These are phyloP conservation scores for Quercus lobata DNA, from an alignment of 331 rosid species.

Conservation along the genomic window DNA sequence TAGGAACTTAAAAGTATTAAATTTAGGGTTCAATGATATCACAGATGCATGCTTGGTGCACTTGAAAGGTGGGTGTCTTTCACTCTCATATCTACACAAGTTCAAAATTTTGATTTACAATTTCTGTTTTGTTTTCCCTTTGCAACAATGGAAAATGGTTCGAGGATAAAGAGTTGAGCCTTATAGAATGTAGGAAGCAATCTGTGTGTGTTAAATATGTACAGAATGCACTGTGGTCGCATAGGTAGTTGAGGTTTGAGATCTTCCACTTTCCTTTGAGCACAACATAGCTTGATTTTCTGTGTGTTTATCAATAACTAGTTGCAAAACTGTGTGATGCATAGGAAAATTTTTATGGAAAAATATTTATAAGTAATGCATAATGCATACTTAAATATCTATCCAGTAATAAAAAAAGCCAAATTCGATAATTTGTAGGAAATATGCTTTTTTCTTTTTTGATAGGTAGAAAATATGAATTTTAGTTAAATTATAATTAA, in stretches of 20 bases:
- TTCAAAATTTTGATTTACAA: background rate
- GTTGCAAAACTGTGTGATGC: too few relatives aligned
- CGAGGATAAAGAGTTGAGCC: background rate
- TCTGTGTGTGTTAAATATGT: background rate
- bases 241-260: background rate
- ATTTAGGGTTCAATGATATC: slow-evolving; percentile 73
- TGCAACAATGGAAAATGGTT: background rate
- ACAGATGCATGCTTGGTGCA: slow-evolving; percentile 67
- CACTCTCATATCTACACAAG: background rate
- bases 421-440: too few relatives aligned
- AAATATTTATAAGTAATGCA: too few relatives aligned
- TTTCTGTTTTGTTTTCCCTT: background rate
- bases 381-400: too few relatives aligned
- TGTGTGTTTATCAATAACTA: background rate
- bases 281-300: background rate
- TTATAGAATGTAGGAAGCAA: background rate
- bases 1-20: slow-evolving; percentile 57
- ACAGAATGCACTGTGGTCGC: background rate
- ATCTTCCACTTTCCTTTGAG: background rate
- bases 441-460: too few relatives aligned
- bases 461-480: too few relatives aligned
- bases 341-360: too few relatives aligned
- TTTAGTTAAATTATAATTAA: too few relatives aligned
- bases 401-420: too few relatives aligned
- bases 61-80: slow-evolving; percentile 57